Evolutionary conservation across 768 basidiomycete species (phyloP).

Genomic region (Hortiboletus campestris): DNA sequence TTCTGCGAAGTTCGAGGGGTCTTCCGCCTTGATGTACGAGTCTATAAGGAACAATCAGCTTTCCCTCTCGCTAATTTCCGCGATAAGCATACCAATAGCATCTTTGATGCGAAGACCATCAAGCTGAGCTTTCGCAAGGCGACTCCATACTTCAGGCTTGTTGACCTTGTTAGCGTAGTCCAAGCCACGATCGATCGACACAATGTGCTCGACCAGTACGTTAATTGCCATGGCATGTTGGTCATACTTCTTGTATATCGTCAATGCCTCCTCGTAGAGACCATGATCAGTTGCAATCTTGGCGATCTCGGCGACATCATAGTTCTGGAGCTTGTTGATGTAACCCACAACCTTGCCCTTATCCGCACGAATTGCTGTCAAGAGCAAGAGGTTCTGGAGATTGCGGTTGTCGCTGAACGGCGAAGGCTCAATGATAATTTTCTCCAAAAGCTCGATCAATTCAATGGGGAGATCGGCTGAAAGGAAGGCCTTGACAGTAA

Average conservation of each 20-base stretch:
- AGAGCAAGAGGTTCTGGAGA: slow-evolving; percentile 89
- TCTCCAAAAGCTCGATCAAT: slow-evolving; percentile 95
- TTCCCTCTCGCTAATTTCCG: neutral
- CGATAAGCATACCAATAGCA: slow-evolving; percentile 71
- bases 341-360: slow-evolving; percentile 98
- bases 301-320: slow-evolving; percentile 92
- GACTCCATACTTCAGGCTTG: slow-evolving; percentile 94
- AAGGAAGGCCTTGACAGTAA: slow-evolving; percentile 98
- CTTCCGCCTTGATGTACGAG: slow-evolving; percentile 97
- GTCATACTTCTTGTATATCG: slow-evolving; percentile 97
- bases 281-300: slow-evolving; percentile 96
- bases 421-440: slow-evolving; percentile 96
- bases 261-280: slow-evolving; percentile 92
- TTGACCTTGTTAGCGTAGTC: slow-evolving; percentile 97
- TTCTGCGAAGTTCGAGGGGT: slow-evolving; percentile 90
- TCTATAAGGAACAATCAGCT: slow-evolving; percentile 44
- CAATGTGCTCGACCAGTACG: slow-evolving; percentile 97
- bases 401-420: slow-evolving; percentile 98
- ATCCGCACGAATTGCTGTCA: slow-evolving; percentile 96
- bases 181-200: slow-evolving; percentile 93
- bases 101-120: slow-evolving; percentile 98
- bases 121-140: slow-evolving; percentile 97
- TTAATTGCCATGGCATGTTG: slow-evolving; percentile 96
- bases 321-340: slow-evolving; percentile 96
- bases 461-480: slow-evolving; percentile 96